These are phyloP conservation scores for Moniliophthora roreri DNA, from an alignment of 1,284 basidiomycete species.

Conservation along the genomic window DNA sequence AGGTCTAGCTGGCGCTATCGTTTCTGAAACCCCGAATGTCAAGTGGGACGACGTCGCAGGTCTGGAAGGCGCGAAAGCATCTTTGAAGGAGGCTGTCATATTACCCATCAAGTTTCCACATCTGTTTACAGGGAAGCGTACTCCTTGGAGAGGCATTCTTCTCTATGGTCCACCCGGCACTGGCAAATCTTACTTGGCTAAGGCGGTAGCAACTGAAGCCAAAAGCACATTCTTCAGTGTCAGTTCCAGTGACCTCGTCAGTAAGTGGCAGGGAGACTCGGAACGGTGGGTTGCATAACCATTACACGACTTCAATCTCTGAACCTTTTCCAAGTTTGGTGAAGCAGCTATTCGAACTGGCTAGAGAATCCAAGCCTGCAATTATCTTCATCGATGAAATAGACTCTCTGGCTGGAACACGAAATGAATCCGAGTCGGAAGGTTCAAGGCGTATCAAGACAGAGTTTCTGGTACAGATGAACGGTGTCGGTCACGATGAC, in stretches of 20 bases:
- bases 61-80: constrained; percentile 91
- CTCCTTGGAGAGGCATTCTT: constrained; percentile 95
- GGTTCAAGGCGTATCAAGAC: constrained; percentile 97
- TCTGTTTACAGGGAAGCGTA: constrained; percentile 96
- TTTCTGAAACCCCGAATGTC: constrained; percentile 94
- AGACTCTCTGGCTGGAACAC: constrained; percentile 92
- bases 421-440: constrained; percentile 96
- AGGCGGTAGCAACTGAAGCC: constrained; percentile 98
- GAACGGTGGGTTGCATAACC: constrained; percentile 75
- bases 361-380: constrained; percentile 92
- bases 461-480: constrained; percentile 98
- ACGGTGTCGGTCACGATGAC: constrained; percentile 97
- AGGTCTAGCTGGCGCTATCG: constrained; percentile 84
- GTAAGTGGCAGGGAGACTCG: constrained; percentile 99
- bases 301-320: not conserved
- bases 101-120: constrained; percentile 99
- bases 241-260: constrained; percentile 93
- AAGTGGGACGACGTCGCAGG: constrained; percentile 99
- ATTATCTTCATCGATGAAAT: constrained; percentile 99
- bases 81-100: constrained; percentile 98
- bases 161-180: constrained; percentile 96
- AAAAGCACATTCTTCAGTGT: constrained; percentile 99
- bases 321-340: constrained; percentile 65
- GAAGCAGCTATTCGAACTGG: constrained; percentile 96
- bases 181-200: constrained; percentile 95